Percentiles rank a stretch among this genome's conserved stretches.
These are phyloP conservation scores for Phlebiopsis gigantea DNA, from an alignment of 768 basidiomycete species.

Conservation along the genomic window DNA sequence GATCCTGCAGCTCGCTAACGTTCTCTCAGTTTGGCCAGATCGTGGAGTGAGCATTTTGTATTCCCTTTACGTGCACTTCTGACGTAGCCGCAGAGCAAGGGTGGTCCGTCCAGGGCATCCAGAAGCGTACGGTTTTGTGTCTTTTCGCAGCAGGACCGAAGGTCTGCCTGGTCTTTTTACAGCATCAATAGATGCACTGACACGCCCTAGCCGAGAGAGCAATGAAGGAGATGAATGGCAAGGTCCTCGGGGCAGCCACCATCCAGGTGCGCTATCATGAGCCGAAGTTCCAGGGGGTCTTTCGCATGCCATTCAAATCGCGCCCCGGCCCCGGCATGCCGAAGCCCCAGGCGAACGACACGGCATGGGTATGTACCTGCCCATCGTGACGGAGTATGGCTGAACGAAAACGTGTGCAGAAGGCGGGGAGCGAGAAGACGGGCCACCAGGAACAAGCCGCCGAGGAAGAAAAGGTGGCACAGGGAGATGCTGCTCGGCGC, in stretches of 20 bases:
- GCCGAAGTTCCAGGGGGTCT: background rate
- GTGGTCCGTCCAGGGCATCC: background rate
- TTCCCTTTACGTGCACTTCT: background rate
- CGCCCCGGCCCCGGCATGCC: background rate
- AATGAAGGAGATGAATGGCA: background rate
- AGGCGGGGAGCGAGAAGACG: background rate
- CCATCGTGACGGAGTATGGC: background rate
- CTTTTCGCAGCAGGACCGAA: background rate
- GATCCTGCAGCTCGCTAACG: background rate
- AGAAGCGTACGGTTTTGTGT: slow-evolving; percentile 1
- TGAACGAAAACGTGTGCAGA: background rate
- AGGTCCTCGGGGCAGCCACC: background rate
- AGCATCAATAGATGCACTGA: background rate
- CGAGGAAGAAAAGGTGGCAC: background rate
- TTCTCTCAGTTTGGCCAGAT: background rate
- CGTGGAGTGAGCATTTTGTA: background rate
- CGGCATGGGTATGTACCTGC: background rate
- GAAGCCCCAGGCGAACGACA: background rate
- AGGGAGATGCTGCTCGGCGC: background rate
- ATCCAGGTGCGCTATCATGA: slow-evolving; percentile 3
- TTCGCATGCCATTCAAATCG: background rate
- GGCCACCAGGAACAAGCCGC: background rate
- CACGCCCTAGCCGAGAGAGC: background rate
- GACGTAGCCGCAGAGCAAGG: background rate
- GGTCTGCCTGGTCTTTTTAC: background rate